Base-by-base conservation (phyloP, 495 filamentous ascomycete species). In the Hypoxylon rickii region DNA sequence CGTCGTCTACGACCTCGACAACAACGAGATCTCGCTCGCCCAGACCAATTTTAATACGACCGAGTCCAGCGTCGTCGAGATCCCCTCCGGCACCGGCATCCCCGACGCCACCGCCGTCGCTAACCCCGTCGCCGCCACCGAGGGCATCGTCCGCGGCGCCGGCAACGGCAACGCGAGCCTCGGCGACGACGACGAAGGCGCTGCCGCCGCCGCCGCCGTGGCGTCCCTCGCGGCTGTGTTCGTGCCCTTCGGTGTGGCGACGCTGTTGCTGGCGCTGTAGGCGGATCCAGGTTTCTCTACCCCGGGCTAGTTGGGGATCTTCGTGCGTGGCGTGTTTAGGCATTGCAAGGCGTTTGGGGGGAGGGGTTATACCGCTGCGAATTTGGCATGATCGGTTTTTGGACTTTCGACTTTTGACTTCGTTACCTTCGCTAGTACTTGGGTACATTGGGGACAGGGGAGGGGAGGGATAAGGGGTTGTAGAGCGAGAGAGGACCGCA, bases 1-100 rank as follows among this genome's bases (percentile, higher is more conserved):
- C 64, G 85, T 96, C 20, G 93, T 98, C 0, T 97, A 92, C 64
- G 92, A 97, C 63, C 74, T 97, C 12, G 80, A 78, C 11, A 96
- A 93, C 67, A 90, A 96, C 70, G 80, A 91, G 72, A 92, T 98
- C 51, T 88, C 86, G 8, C 71, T 98, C 32, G 93, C 90, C 10
- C 88, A 89, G 65, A 94, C 93, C 1, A 84, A 83, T 38, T 96
- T 95, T 73, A 90, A 96, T 65, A 72, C 83, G 3, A 88, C 86
- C 0, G 60, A 70, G 3, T 78, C 78, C 17, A 79, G 83, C 37
- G 74, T 96, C 39, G 56, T 79, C 12, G 92, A 96, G 71, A 96
- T 97, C 51, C 80, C 80, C 3, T 79, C 74, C 3, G 89, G 89
- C 0, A 67, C 73, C 5, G 73, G 79, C 2, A 83, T 96, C 7